Base-by-base conservation (phyloP, 176 grass and related monocot species). In the Dendrocalamus sinicus region DNA sequence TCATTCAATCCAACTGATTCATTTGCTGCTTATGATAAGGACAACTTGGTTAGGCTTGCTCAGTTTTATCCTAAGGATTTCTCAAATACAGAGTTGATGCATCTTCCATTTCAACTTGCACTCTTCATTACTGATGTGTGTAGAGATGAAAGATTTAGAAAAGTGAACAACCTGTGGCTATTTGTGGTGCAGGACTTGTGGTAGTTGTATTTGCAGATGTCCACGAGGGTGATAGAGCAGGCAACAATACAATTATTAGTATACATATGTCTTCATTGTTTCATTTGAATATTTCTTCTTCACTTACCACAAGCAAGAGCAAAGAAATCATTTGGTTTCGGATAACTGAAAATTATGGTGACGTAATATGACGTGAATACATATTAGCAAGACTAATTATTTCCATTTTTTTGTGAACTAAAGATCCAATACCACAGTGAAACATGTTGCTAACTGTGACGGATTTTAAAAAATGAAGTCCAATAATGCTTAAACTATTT, bases 181-280 rank as follows among this genome's bases (percentile, higher is more conserved):
- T 94, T 58, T 94, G 92, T 71, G 76, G 89, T 9, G 46, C 86
- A 67, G 92, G 92, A 78, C 86, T 91, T 43, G 83, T 91, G 22
- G 73, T 89, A 70, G 92, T 91, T 59, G 66, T 94, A 67, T 91
- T 91, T 88, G 91, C 92, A 55, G 92, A 89, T 87, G 92, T 89
- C 43, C 92, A 94, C 79, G 83, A 71, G 12, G 80, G 83, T 57
- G 89, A 94, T 84, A 89, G 86, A 35, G 80, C 83, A 73, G 88
- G 91, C 90, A 93, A 76, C 11, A 37, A 22, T 60, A 61, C 8
- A 11, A 52, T 26, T 6, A 78, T 66, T 66, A 60, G 8, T 53
- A 65, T 51, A 10, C 46, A 6, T 20, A 20, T 59, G 3, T 16
- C 53, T 47, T 46, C 24, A 3, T 19, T 52, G 14, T 22, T 81